These are phyloP conservation scores for Colletotrichum liriopes DNA, from an alignment of 2,329 filamentous ascomycete genomes.

Conservation along the genomic window DNA sequence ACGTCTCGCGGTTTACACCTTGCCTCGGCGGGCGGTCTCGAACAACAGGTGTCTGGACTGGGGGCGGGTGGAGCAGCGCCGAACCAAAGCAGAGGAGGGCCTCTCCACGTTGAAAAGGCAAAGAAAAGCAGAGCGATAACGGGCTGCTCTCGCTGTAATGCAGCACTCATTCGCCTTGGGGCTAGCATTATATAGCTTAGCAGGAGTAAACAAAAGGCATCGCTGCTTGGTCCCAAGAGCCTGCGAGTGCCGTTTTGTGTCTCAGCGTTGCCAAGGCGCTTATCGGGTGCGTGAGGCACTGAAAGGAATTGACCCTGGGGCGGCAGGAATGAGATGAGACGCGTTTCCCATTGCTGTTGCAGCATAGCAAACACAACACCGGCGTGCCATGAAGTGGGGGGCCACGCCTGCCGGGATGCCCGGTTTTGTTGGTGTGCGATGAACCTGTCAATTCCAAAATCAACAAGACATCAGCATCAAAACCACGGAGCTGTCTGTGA, in stretches of 20 bases:
- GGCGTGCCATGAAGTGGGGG: no score
- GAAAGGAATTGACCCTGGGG: neutral
- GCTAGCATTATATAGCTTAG: no score
- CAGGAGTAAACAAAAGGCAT: no score
- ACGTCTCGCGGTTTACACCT: neutral
- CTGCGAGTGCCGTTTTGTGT: neutral
- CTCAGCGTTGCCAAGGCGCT: neutral
- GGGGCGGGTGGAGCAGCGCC: neutral
- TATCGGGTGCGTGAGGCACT: neutral
- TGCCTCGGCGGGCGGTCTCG: neutral
- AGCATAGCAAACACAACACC: neutral
- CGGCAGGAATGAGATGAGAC: constrained; percentile 12
- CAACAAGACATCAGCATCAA: neutral
- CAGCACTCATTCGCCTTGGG: no score
- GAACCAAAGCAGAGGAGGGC: neutral
- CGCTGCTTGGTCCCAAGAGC: neutral
- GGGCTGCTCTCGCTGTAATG: no score
- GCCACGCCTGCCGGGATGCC: neutral
- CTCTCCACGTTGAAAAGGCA: no score
- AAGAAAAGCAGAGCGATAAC: no score
- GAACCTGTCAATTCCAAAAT: neutral
- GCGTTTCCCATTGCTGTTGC: neutral
- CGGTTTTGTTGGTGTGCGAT: no score
- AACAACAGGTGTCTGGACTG: constrained; percentile 20
- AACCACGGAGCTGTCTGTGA: neutral